phyloP scores from a whole-genome alignment of 23 red algal species.

The Pyropia haitanensis region DNA sequence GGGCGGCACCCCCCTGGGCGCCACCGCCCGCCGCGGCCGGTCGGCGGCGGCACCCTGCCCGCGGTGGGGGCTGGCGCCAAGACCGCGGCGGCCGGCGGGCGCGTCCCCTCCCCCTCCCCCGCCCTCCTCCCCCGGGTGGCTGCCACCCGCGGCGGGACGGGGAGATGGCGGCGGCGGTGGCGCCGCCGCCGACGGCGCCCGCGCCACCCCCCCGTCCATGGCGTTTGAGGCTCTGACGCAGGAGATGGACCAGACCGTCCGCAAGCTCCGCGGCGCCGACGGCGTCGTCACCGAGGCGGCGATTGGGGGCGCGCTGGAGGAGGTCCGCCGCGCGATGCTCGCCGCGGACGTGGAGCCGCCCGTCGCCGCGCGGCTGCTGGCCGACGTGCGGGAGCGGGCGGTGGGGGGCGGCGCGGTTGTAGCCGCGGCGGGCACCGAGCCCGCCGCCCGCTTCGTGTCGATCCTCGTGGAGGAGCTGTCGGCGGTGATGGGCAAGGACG shows the following conservation, averaged over 20 bases:
- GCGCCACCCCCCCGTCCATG: slow-evolving; percentile 17
- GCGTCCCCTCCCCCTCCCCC: no score
- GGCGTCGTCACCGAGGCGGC: slow-evolving; percentile 71
- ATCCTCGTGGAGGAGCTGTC: slow-evolving; percentile 86
- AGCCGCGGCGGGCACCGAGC: slow-evolving; percentile 39
- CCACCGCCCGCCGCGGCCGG: no score
- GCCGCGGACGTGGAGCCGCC: slow-evolving; percentile 92
- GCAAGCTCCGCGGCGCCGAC: slow-evolving; percentile 49
- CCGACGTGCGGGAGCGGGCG: slow-evolving; percentile 47
- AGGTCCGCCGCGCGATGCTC: slow-evolving; percentile 77
- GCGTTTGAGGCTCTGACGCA: slow-evolving; percentile 64
- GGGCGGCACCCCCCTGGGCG: no score
- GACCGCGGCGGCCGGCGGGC: no score
- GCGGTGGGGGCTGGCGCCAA: no score
- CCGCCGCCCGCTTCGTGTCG: slow-evolving; percentile 78
- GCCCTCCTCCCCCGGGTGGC: no score
- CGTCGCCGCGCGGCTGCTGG: slow-evolving; percentile 65
- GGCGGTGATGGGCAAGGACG: slow-evolving; percentile 62
- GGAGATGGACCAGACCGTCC: slow-evolving; percentile 53
- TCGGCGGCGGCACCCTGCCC: no score
- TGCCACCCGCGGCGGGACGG: no score
- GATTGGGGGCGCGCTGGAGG: slow-evolving; percentile 63
- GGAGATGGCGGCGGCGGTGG: no score
- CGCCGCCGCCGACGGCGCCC: no score
- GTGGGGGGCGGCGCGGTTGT: slow-evolving; percentile 43